phyloP scores from a whole-genome alignment of 108 stramenopile genomes.

The Cyclotella baltica region DNA sequence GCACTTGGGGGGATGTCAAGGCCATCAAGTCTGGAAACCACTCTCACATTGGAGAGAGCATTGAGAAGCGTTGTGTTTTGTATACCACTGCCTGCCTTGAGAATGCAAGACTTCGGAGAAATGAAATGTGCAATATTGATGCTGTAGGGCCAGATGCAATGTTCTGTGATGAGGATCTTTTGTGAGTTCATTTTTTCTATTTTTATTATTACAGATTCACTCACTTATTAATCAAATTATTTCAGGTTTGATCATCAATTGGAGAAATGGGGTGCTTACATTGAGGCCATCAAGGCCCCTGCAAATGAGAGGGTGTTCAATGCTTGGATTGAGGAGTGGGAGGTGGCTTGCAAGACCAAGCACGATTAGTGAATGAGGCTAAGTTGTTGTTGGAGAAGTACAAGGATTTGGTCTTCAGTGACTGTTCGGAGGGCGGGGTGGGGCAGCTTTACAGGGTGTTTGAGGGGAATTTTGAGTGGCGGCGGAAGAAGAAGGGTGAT shows the following conservation, averaged over 20 bases:
- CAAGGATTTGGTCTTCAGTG: slow-evolving; percentile 24
- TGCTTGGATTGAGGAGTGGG: slow-evolving; percentile 38
- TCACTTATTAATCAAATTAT: not conserved
- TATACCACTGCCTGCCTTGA: not conserved
- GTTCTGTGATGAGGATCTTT: slow-evolving; percentile 23
- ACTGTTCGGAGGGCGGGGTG: too few relatives aligned
- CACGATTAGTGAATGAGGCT: slow-evolving; percentile 22
- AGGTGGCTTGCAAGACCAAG: slow-evolving; percentile 1
- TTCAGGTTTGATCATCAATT: slow-evolving; percentile 34
- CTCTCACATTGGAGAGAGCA: not conserved
- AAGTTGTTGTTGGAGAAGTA: slow-evolving; percentile 26
- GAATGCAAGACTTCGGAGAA: not conserved
- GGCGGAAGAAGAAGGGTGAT: too few relatives aligned
- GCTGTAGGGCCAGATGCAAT: slow-evolving; percentile 25
- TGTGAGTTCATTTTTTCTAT: not conserved
- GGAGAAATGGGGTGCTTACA: slow-evolving; percentile 25
- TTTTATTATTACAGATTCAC: not conserved
- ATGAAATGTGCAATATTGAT: slow-evolving; percentile 15
- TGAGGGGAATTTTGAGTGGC: too few relatives aligned
- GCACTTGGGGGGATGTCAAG: slow-evolving; percentile 17
- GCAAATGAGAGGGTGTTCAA: slow-evolving; percentile 5
- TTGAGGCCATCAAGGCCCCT: not conserved
- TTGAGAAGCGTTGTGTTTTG: not conserved
- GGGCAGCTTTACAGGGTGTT: too few relatives aligned
- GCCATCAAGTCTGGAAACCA: slow-evolving; percentile 12